phyloP scores from a whole-genome alignment of 2,329 filamentous ascomycete species.

The Trichoderma afroharzianum region DNA sequence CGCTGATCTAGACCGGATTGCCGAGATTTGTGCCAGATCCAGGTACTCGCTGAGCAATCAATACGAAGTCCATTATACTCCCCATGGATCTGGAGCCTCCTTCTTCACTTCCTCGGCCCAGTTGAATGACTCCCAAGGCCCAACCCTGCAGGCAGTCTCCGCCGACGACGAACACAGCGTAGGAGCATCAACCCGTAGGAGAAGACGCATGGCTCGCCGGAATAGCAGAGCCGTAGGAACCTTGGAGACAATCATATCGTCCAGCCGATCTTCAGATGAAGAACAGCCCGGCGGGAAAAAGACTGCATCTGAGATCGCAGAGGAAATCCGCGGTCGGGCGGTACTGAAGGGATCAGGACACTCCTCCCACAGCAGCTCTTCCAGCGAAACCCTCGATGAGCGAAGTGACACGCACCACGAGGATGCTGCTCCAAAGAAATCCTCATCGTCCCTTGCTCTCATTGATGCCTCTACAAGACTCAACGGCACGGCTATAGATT shows the following conservation, averaged over 20 bases:
- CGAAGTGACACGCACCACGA: constrained; percentile 24
- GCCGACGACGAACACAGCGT: constrained; percentile 52
- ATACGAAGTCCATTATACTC: constrained; percentile 62
- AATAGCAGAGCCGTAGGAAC: constrained; percentile 58
- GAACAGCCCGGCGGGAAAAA: constrained; percentile 55
- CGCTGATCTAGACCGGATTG: constrained; percentile 60
- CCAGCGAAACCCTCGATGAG: constrained; percentile 30
- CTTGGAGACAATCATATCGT: constrained; percentile 64
- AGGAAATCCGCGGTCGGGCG: constrained; percentile 50
- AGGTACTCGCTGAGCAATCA: constrained; percentile 64
- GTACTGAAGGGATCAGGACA: constrained; percentile 35
- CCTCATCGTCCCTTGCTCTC: constrained; percentile 35
- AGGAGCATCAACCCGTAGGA: constrained; percentile 31
- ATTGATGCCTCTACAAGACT: constrained; percentile 35
- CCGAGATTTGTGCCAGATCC: constrained; percentile 63
- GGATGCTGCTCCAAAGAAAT: constrained; percentile 22
- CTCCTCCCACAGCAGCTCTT: constrained; percentile 31
- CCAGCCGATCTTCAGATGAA: constrained; percentile 61
- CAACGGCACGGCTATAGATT: constrained; percentile 28
- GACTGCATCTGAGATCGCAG: constrained; percentile 53
- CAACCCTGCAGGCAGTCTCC: constrained; percentile 55
- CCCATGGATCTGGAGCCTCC: constrained; percentile 55
- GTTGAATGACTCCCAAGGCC: constrained; percentile 39
- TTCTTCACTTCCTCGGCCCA: constrained; percentile 38
- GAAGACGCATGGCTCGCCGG: constrained; percentile 41